Conservation (phyloP, 345 rosid species). For the Gynandropsis gynandra region DNA sequence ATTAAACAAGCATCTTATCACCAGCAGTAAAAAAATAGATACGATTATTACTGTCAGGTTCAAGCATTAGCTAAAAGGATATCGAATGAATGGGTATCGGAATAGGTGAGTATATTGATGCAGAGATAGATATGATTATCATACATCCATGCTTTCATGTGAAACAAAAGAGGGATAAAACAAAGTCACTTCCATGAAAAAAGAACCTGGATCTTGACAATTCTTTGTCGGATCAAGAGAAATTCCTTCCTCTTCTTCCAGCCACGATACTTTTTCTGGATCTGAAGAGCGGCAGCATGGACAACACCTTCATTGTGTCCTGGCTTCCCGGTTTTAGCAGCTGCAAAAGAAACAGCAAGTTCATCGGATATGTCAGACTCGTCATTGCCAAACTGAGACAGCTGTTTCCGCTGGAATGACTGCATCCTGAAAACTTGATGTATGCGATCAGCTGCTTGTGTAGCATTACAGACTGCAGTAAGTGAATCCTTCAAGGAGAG, state of each 20-base stretch:
- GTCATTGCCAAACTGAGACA: slow-evolving; percentile 29
- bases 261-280: slow-evolving; percentile 86
- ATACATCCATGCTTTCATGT: not conserved
- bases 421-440: slow-evolving; percentile 79
- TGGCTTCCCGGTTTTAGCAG: slow-evolving; percentile 39
- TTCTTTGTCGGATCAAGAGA: slow-evolving; percentile 65
- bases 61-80: not conserved
- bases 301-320: slow-evolving; percentile 35
- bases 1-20: slow-evolving; percentile 1
- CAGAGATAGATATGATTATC: too few relatives aligned
- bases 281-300: slow-evolving; percentile 70
- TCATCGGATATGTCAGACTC: slow-evolving; percentile 38
- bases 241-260: slow-evolving; percentile 88
- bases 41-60: not conserved
- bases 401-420: slow-evolving; percentile 69
- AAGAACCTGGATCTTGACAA: slow-evolving; percentile 84
- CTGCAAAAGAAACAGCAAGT: slow-evolving; percentile 47
- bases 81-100: too few relatives aligned
- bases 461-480: slow-evolving; percentile 78
- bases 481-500: slow-evolving; percentile 81
- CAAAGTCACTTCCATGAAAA: not conserved
- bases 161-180: not conserved
- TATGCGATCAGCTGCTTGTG: slow-evolving; percentile 88
- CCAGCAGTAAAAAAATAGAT: slow-evolving; percentile 8
- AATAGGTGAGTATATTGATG: too few relatives aligned